Conservation (phyloP, 306 rosid species). For the Prinsepia uniflora region DNA sequence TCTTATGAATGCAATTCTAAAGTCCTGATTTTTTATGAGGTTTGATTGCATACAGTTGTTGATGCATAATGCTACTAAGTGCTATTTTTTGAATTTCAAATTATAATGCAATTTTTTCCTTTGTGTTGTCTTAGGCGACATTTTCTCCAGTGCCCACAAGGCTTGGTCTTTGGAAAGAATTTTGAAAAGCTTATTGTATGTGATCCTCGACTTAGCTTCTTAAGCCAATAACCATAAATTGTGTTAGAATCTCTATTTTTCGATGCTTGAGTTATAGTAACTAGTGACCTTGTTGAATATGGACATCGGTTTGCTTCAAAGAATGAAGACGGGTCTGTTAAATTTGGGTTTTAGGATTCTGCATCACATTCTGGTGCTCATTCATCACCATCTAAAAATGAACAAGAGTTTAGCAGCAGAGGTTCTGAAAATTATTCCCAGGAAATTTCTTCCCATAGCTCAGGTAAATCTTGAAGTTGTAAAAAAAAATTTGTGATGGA, state of each 20-base stretch:
- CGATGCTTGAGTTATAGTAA: conserved; percentile 42
- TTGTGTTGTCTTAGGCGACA: conserved; percentile 56
- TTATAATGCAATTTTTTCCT: too few relatives aligned
- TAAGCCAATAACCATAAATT: conserved; percentile 75
- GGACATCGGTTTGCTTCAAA: conserved; percentile 37
- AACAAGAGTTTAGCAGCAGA: too few relatives aligned
- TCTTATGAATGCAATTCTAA: background rate
- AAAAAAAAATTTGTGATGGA: too few relatives aligned
- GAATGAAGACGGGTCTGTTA: conserved; percentile 20
- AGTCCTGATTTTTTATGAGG: background rate
- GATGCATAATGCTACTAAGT: conserved; percentile 1
- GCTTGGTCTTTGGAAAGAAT: conserved; percentile 55
- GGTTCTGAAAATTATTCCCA: too few relatives aligned
- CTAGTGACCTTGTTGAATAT: conserved; percentile 46
- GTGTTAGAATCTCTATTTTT: conserved; percentile 69
- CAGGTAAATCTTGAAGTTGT: too few relatives aligned
- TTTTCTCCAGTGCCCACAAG: conserved; percentile 84
- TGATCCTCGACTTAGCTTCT: conserved; percentile 60
- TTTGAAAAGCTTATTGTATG: conserved; percentile 93
- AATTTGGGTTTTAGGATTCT: background rate
- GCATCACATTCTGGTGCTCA: too few relatives aligned
- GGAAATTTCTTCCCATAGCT: too few relatives aligned
- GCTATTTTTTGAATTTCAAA: conserved; percentile 1
- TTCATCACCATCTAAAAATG: too few relatives aligned
- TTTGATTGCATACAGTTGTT: background rate